A percentile compares a stretch with the other conserved stretches of the same genome.
phyloP scores from a whole-genome alignment of 495 filamentous ascomycete genomes.

The Lasiosphaeriaceae sp. region DNA sequence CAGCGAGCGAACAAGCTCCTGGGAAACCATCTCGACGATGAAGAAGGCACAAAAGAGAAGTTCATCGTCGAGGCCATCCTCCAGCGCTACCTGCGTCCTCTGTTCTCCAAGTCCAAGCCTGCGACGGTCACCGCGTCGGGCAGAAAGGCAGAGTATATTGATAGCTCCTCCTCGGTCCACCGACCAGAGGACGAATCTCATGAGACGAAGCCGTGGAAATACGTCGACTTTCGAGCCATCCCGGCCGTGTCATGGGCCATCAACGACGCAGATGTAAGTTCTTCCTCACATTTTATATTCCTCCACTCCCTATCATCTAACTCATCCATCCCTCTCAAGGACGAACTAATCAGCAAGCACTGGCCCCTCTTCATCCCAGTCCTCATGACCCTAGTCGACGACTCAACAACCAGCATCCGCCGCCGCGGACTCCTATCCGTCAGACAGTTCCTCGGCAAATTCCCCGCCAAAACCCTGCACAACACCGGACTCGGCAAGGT shows the following conservation, averaged over 20 bases:
- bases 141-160: slow-evolving; percentile 52
- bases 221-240: slow-evolving; percentile 53
- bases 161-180: slow-evolving; percentile 31
- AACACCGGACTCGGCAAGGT: slow-evolving; percentile 74
- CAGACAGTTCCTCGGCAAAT: slow-evolving; percentile 55
- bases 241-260: slow-evolving; percentile 67
- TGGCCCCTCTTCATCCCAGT: slow-evolving; percentile 86
- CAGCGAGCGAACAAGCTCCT: slow-evolving; percentile 39
- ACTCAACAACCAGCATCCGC: slow-evolving; percentile 53
- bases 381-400: slow-evolving; percentile 75
- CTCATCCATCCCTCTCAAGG: background rate
- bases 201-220: slow-evolving; percentile 74
- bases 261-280: slow-evolving; percentile 41
- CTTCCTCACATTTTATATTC: background rate
- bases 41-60: slow-evolving; percentile 7
- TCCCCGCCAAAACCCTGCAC: slow-evolving; percentile 53
- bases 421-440: slow-evolving; percentile 59
- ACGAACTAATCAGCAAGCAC: slow-evolving; percentile 30
- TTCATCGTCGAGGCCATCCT: slow-evolving; percentile 56
- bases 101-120: slow-evolving; percentile 65
- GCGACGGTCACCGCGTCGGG: slow-evolving; percentile 58
- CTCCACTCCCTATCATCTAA: background rate
- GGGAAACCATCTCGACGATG: slow-evolving; percentile 29
- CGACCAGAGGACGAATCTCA: slow-evolving; percentile 42
- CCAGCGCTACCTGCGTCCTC: slow-evolving; percentile 54